A percentile compares a stretch with the other conserved stretches of the same genome.
Evolutionary conservation across 139 green algal species (phyloP).

Genomic region (Micractinium sp.): DNA sequence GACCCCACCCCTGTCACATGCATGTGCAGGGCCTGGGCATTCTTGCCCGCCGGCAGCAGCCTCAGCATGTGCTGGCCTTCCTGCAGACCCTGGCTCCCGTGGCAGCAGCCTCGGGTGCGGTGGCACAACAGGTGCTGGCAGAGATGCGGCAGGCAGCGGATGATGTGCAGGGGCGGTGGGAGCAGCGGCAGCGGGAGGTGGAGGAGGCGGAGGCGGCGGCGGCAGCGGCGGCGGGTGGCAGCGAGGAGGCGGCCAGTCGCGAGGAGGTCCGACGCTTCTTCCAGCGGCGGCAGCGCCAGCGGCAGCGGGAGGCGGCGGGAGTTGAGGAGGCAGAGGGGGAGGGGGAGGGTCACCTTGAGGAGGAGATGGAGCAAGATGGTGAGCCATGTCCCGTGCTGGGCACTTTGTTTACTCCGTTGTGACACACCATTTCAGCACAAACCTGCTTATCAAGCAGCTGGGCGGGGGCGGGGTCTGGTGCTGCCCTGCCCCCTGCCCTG

Average conservation of each 20-base stretch:
- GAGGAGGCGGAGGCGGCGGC: background rate
- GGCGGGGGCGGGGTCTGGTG: no score
- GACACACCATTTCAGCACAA: no score
- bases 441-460: no score
- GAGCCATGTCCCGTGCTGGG: background rate
- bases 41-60: slow-evolving; percentile 59
- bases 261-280: slow-evolving; percentile 49
- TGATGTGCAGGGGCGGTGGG: slow-evolving; percentile 15
- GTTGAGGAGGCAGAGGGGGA: background rate
- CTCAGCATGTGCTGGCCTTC: slow-evolving; percentile 65
- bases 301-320: background rate
- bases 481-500: no score
- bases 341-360: background rate
- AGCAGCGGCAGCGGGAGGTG: background rate
- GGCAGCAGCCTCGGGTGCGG: slow-evolving; percentile 30
- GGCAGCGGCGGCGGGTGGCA: background rate
- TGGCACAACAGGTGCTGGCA: slow-evolving; percentile 23
- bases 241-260: background rate
- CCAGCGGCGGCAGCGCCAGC: slow-evolving; percentile 6
- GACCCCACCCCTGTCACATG: no score
- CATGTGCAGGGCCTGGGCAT: slow-evolving; percentile 66
- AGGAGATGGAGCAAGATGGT: background rate
- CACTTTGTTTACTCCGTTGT: no score
- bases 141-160: background rate
- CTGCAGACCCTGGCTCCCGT: slow-evolving; percentile 55